Conservation (phyloP, 768 basidiomycete genomes). For the Panus rudis region DNA sequence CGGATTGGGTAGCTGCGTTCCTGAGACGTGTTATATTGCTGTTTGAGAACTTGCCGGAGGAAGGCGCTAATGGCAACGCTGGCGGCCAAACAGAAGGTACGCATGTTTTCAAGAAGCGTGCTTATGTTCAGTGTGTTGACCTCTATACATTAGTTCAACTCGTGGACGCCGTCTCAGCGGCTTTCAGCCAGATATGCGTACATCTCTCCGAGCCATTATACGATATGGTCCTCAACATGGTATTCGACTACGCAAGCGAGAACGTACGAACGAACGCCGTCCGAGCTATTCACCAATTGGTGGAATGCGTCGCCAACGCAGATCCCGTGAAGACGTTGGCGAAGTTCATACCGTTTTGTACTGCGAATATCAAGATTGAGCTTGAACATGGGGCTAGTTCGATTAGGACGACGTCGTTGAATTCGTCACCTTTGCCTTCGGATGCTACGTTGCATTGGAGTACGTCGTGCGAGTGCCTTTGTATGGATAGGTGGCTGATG, state of each 20-base stretch:
- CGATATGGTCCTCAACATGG: slow-evolving; percentile 75
- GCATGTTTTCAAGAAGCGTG: background rate
- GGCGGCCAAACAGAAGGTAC: slow-evolving; percentile 62
- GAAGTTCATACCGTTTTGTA: slow-evolving; percentile 72
- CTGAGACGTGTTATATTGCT: slow-evolving; percentile 72
- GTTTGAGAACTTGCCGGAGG: slow-evolving; percentile 82
- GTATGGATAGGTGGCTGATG: slow-evolving; percentile 1
- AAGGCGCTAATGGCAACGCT: slow-evolving; percentile 56
- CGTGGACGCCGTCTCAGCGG: slow-evolving; percentile 68
- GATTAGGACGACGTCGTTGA: slow-evolving; percentile 58
- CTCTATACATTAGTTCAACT: slow-evolving; percentile 44
- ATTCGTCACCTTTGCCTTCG: slow-evolving; percentile 59
- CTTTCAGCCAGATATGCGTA: slow-evolving; percentile 71
- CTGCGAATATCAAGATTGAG: slow-evolving; percentile 62
- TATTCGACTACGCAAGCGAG: slow-evolving; percentile 75
- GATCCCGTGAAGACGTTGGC: slow-evolving; percentile 69
- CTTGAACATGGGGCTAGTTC: slow-evolving; percentile 82
- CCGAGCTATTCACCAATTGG: slow-evolving; percentile 78
- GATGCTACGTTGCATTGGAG: slow-evolving; percentile 89
- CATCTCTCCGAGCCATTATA: slow-evolving; percentile 70
- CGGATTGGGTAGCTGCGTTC: slow-evolving; percentile 81
- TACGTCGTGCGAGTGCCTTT: slow-evolving; percentile 20
- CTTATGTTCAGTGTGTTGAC: slow-evolving; percentile 5
- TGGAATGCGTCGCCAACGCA: slow-evolving; percentile 80
- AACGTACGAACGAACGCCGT: slow-evolving; percentile 82